Base-by-base conservation (phyloP, 805 yeast species). In the Cyberlindnera mycetangii region DNA sequence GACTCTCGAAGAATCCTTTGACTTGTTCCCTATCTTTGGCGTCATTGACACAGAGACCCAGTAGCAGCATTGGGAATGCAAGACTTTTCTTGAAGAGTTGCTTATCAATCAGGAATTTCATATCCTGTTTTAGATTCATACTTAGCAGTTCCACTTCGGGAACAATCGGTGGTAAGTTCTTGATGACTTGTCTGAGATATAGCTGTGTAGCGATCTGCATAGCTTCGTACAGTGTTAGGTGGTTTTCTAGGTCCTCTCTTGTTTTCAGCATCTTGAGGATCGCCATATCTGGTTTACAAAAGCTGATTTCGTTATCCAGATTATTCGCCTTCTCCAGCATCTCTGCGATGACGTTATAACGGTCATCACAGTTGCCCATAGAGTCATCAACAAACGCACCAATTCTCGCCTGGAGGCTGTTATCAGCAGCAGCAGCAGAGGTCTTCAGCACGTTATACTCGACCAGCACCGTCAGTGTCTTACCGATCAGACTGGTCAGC, bases 221-320 rank as follows among this genome's bases (percentile, higher is more conserved):
- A 9, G 79, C 73, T 54, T 80, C 85, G 54, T 79, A 80, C 24
- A 78, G 55, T 0, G 85, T 78, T 37, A 80, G 61, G 56, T 80
- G 85, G 47, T 72, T 62, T 56, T 80, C 84, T 32, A 79, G 55
- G 39, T 80, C 83, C 16, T 65, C 62, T 4, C 60, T 48, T 47
- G 53, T 36, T 45, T 49, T 39, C 9, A 45, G 21, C 19, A 41
- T 24, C 12, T 60, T 54, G 32, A 78, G 56, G 39, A 74, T 70
- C 9, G 55, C 51, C 18, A 66, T 57, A 35, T 73, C 74, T 0
- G 86, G 85, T 49, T 65, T 68, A n/a, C 75, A 67, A 8, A 53
- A 49, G 43, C 72, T 71, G 33, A 78, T 69, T 42, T 64, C 67
- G 5, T 32, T 28, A 40, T 78, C 83, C 31, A 79, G 44, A 2